Base-by-base conservation (phyloP, 805 yeast genomes). In the Pichia californica region DNA sequence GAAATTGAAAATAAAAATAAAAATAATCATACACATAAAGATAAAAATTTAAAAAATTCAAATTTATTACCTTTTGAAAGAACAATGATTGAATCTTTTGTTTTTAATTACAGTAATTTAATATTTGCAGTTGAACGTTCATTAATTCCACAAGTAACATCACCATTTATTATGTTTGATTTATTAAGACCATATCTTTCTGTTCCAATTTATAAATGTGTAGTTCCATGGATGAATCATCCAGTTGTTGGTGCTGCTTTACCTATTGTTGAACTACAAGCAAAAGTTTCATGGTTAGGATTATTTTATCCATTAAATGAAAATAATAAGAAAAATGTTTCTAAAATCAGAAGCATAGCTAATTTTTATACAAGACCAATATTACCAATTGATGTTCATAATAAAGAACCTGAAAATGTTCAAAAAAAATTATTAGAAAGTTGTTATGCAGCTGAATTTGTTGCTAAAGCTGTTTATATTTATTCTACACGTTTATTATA, bases 1-100 rank as follows among this genome's bases (percentile, higher is more conserved):
- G 30, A 28, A 2, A 7, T 9, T 28, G 23, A 31, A 14, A 19
- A 28, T 23, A 9, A 23, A 23, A 23, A 23, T 23, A 23, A 23
- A 7, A 23, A 23, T 7, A 23, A 23, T 23, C 6, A 23, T 23
- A 23, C 6, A 7, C 6, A 23, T 7, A 23, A 23, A 7, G 25
- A 2, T 2, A 23, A 23, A 23, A 23, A 23, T 23, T 23, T 9
- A 7, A 9, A 7, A 23, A 23, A 33, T 9, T n/a, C 28, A 13
- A 19, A 20, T 5, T 11, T 46, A 18, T 20, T 31, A 15, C 53
- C 58, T 1, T 47, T 45, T 31, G 69, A 67, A 45, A 54, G 70
- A 36, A 68, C 69, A 52, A 59, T 69, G 36, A 44, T 69, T 19
- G 77, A 73, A 41, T 69, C 74, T 31, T 71, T 71, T 46, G 48